These are phyloP conservation scores for Berberis vulgaris DNA, from an alignment of 164 flowering plant genomes.

Conservation along the genomic window DNA sequence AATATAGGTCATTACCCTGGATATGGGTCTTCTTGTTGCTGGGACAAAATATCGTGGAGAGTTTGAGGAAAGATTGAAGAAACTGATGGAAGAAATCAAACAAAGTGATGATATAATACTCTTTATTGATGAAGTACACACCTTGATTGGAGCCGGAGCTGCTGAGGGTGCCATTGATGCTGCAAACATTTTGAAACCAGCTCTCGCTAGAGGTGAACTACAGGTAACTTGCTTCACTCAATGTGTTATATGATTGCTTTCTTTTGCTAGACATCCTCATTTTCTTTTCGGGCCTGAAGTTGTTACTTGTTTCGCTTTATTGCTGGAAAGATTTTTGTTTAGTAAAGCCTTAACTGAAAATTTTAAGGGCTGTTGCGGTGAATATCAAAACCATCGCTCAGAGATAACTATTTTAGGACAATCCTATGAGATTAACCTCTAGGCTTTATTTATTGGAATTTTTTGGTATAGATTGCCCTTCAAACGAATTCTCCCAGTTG, in stretches of 20 bases:
- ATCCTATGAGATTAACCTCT: too few species aligned
- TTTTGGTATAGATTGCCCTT: too few species aligned
- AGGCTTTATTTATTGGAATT: too few species aligned
- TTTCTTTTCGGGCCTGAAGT: neutral
- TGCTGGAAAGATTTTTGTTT: neutral
- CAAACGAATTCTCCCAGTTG: too few species aligned
- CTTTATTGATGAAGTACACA: slow-evolving; percentile 3
- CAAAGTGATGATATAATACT: slow-evolving; percentile 5
- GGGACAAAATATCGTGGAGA: slow-evolving; percentile 5
- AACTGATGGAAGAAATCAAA: slow-evolving; percentile 1
- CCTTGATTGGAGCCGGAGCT: slow-evolving; percentile 3
- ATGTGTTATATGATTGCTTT: neutral
- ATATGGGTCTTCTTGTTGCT: slow-evolving; percentile 8
- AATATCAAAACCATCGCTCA: too few species aligned
- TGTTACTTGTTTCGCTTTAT: neutral
- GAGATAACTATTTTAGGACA: too few species aligned
- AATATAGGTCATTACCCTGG: slow-evolving; percentile 2
- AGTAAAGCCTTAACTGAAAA: neutral
- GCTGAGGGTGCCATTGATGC: slow-evolving; percentile 11
- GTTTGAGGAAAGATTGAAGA: slow-evolving; percentile 2
- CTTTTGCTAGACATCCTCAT: neutral
- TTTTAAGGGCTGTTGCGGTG: too few species aligned
- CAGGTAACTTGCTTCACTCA: neutral
- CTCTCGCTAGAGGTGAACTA: slow-evolving; percentile 1
- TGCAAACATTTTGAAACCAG: slow-evolving; percentile 1